phyloP scores from a whole-genome alignment of 2,329 filamentous ascomycete genomes.

The Exophiala oligosperma region DNA sequence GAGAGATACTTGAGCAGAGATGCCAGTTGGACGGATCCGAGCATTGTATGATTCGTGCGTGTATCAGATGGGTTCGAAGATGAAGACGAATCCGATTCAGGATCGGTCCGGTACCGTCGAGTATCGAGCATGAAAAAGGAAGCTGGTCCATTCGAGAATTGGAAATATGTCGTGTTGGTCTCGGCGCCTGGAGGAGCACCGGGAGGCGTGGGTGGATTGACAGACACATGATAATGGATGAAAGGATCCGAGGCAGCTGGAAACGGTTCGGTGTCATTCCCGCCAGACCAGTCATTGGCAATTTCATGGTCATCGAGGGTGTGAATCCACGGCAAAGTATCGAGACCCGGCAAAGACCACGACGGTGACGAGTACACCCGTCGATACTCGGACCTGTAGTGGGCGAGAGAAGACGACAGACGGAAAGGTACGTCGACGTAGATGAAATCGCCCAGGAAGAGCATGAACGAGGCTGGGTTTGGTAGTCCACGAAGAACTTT shows the following conservation, averaged over 20 bases:
- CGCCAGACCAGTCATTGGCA: conserved; percentile 80
- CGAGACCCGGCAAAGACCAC: conserved; percentile 67
- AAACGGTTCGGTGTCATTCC: conserved; percentile 79
- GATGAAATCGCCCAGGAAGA: conserved; percentile 56
- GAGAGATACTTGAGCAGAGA: conserved; percentile 78
- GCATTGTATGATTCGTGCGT: conserved; percentile 70
- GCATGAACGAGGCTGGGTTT: conserved; percentile 65
- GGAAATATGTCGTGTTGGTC: conserved; percentile 74
- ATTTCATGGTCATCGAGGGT: conserved; percentile 98
- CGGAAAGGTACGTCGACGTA: conserved; percentile 75
- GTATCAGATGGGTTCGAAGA: conserved; percentile 17
- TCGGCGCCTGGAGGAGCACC: conserved; percentile 50
- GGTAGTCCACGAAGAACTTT: conserved; percentile 69
- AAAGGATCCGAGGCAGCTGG: conserved; percentile 79
- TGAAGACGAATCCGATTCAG: conserved; percentile 23
- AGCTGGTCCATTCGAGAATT: conserved; percentile 85
- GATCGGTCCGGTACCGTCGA: conserved; percentile 72
- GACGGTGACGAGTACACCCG: conserved; percentile 95
- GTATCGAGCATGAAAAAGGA: conserved; percentile 96
- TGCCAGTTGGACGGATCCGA: conserved; percentile 74
- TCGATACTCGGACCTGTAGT: conserved; percentile 89
- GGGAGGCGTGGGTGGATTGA: conserved; percentile 71
- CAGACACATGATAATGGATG: conserved; percentile 77
- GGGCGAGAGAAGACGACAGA: conserved; percentile 68
- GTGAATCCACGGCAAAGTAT: conserved; percentile 94